Conservation (phyloP, 139 green algal genomes). For the Nannochloris sp. region DNA sequence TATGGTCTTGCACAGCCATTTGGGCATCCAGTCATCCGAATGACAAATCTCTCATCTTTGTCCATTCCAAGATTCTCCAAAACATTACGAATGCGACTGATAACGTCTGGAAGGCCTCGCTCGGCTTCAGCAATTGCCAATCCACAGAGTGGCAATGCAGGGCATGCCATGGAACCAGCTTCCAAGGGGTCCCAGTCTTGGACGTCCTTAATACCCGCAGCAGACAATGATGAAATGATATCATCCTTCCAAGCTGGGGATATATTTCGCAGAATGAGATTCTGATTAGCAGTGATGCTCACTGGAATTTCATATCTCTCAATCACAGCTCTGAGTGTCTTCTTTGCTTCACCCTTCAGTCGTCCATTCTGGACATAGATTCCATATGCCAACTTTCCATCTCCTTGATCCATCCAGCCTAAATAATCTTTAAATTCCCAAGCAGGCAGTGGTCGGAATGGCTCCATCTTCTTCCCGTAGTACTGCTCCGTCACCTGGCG, state of each 20-base stretch:
- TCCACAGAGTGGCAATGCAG: constrained; percentile 93
- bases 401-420: constrained; percentile 93
- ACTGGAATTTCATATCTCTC: constrained; percentile 67
- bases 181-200: constrained; percentile 69
- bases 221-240: constrained; percentile 59
- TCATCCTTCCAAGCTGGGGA: constrained; percentile 71
- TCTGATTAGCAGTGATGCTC: constrained; percentile 76
- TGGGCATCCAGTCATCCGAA: constrained; percentile 98
- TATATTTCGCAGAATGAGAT: constrained; percentile 92
- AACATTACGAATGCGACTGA: constrained; percentile 56
- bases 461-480: constrained; percentile 90
- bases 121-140: constrained; percentile 95
- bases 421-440: constrained; percentile 96
- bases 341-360: constrained; percentile 83
- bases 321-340: constrained; percentile 69
- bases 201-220: constrained; percentile 41
- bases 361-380: constrained; percentile 88
- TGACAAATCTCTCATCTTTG: constrained; percentile 55
- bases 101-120: constrained; percentile 84
- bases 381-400: constrained; percentile 82
- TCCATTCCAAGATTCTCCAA: constrained; percentile 61
- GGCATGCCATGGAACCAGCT: constrained; percentile 89
- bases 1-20: constrained; percentile 98
- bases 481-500: constrained; percentile 90
- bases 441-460: constrained; percentile 73